Evolutionary conservation across 257 asterid species (phyloP), one percentile per base, ranked within the genome.

Genomic region (Anisodus tanguticus): DNA sequence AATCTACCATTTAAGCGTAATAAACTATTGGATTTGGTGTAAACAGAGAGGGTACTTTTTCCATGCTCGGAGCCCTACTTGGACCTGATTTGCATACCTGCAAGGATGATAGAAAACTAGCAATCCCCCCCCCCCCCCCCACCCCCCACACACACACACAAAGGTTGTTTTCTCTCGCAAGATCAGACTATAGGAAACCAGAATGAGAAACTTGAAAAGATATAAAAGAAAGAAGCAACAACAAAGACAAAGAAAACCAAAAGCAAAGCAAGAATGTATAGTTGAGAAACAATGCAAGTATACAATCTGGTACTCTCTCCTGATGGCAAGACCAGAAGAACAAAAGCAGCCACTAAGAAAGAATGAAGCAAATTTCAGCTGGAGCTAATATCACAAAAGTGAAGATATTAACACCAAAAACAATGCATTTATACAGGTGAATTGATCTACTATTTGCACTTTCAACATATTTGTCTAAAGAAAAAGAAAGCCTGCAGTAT

Each of bases 381-480:
- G 63, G 63, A 26, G 63, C 15, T 76, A 13, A 31, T 51, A 26
- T 51, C 16, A 76, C 15, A 7, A 51, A 12, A 76, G 45, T 76
- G 63, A 76, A 76, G 63, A 51, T 6, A 76, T 7, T 26, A 54
- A 51, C 81, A 76, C 13, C 12, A 76, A 51, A 77, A 77, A 51
- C 60, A 53, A 51, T 77, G 64, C 12, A 77, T 26, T 26, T 77
- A 15, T 53, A 77, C 64, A 77, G 49, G 47, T 13, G 8, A 53
- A 77, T 54, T 26, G 9, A 51, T 54, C 64, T 77, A 53, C 22
- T 53, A 77, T 76, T 12, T 76, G 81, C 64, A 77, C 82, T 77
- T 53, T 7, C 82, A 77, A 26, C 31, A 16, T 26, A 77, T 51
- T 77, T 53, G 17, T 13, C 49, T 26, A 77, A 13, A 8, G 9